Percentiles rank a stretch among this genome's conserved stretches.
These are phyloP conservation scores for Paecilomyces variotii DNA, from an alignment of 2,329 filamentous ascomycete genomes.

Conservation along the genomic window DNA sequence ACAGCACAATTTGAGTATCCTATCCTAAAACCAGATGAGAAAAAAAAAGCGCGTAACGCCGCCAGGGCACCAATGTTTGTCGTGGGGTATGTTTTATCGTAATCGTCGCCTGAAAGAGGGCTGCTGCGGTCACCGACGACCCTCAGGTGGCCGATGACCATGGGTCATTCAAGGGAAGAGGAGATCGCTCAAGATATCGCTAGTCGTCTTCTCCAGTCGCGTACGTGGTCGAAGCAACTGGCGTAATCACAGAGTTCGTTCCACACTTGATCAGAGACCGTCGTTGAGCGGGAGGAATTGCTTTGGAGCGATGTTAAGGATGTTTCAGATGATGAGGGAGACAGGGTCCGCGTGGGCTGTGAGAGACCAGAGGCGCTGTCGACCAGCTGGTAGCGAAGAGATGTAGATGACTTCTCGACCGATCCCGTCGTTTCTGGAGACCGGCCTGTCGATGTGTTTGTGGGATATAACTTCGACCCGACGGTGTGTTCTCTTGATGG, in stretches of 20 bases:
- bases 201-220: constrained; percentile 39
- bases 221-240: constrained; percentile 77
- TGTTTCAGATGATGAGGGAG: constrained; percentile 68
- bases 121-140: neutral
- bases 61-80: neutral
- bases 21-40: neutral
- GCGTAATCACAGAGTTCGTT: constrained; percentile 79
- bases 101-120: neutral
- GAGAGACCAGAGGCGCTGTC: constrained; percentile 15
- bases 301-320: constrained; percentile 75
- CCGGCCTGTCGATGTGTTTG: neutral
- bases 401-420: constrained; percentile 53
- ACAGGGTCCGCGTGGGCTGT: constrained; percentile 36
- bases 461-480: neutral
- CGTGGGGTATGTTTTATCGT: neutral
- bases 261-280: constrained; percentile 66
- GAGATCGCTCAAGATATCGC: constrained; percentile 7
- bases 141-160: neutral
- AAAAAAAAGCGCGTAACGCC: neutral
- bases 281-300: constrained; percentile 42
- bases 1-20: neutral
- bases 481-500: neutral
- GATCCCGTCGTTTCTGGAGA: constrained; percentile 9
- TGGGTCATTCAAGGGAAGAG: neutral
- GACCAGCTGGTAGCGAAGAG: constrained; percentile 43